Conservation (phyloP, 139 green algal species). For the Pleodorina starrii region DNA sequence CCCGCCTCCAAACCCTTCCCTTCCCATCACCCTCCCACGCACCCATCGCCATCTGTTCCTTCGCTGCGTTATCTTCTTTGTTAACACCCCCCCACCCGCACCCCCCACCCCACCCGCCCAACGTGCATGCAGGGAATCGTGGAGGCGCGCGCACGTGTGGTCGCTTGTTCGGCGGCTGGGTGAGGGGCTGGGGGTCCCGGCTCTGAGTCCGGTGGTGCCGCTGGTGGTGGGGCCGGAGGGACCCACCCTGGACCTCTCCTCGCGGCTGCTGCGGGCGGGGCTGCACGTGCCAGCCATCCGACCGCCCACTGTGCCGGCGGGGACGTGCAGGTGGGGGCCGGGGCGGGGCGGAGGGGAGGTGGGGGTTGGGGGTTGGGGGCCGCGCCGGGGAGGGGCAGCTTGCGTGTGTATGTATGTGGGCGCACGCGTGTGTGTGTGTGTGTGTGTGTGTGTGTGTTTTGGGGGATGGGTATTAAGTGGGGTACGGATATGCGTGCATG, state of each 20-base stretch:
- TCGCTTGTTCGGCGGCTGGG: conserved; percentile 64
- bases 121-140: conserved; percentile 75
- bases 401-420: no score
- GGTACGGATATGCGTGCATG: no score
- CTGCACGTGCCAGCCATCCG: conserved; percentile 94
- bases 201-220: conserved; percentile 87
- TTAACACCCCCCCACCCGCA: background rate
- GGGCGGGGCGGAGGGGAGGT: no score
- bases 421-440: no score
- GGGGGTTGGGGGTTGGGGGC: no score
- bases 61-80: no score
- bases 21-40: no score
- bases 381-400: no score
- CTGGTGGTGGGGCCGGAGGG: conserved; percentile 87
- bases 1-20: no score
- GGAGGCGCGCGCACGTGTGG: conserved; percentile 82
- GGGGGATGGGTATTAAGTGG: no score
- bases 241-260: conserved; percentile 69
- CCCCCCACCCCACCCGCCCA: background rate
- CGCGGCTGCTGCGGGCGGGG: conserved; percentile 65
- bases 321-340: conserved; percentile 83
- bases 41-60: no score
- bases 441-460: no score
- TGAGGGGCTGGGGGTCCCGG: conserved; percentile 65
- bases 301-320: conserved; percentile 90